phyloP scores from a whole-genome alignment of 345 rosid species.

The Moricandia moricandioides region DNA sequence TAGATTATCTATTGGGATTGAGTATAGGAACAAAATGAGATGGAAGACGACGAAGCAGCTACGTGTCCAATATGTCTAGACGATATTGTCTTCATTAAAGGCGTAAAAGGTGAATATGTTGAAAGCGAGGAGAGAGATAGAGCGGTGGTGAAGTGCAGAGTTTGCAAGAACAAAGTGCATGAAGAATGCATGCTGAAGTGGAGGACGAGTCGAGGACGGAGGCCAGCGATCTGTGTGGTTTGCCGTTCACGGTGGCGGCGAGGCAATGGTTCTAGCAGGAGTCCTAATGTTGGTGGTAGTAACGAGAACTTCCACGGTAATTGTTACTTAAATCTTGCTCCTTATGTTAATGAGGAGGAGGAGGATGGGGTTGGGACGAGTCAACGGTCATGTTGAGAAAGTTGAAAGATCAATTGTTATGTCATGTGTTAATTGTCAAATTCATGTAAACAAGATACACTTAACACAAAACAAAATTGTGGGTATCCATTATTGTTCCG shows the following conservation, averaged over 20 bases:
- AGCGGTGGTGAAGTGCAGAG: conserved; percentile 52
- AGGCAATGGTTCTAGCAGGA: conserved; percentile 34
- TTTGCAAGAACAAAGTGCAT: conserved; percentile 70
- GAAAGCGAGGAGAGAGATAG: conserved; percentile 24
- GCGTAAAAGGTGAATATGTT: neutral
- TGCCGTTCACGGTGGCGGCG: conserved; percentile 80
- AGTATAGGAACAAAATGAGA: conserved; percentile 15
- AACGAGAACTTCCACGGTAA: conserved; percentile 21
- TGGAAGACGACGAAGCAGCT: conserved; percentile 42
- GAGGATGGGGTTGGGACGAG: conserved; percentile 34
- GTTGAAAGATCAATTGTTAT: neutral
- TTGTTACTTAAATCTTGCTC: conserved; percentile 67
- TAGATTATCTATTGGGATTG: neutral
- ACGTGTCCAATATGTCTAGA: conserved; percentile 77
- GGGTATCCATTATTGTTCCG: neutral
- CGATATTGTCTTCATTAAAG: conserved; percentile 36
- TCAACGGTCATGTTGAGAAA: conserved; percentile 26
- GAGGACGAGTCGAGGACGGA: conserved; percentile 73
- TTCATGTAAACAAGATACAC: neutral
- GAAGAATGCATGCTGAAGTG: conserved; percentile 76
- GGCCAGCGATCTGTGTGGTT: conserved; percentile 63
- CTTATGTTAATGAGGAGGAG: conserved; percentile 43
- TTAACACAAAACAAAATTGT: neutral
- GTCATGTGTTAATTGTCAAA: conserved; percentile 4
- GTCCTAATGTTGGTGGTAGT: conserved; percentile 12